Percentiles rank a stretch among this genome's conserved stretches.
Evolutionary conservation across 1,284 basidiomycete genomes (phyloP).

Genomic region (Tetrapyrgos nigripes): DNA sequence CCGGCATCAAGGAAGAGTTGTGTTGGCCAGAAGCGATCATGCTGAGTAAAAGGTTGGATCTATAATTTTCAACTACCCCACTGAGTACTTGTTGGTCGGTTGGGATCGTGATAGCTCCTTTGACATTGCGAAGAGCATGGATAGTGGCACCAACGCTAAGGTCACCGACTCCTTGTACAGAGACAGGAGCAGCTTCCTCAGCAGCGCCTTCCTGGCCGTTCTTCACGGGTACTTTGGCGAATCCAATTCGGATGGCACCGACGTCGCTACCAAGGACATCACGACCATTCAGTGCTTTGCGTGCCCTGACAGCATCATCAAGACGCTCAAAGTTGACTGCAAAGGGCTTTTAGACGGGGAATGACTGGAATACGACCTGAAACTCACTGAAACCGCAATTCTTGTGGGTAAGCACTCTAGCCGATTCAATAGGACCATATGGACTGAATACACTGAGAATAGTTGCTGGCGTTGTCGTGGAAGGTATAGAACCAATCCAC

Average conservation of each 20-base stretch:
- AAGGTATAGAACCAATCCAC: conserved; percentile 96
- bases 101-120: conserved; percentile 87
- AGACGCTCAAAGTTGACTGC: conserved; percentile 96
- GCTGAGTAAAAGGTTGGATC: conserved; percentile 89
- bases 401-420: conserved; percentile 94
- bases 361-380: conserved; percentile 12
- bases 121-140: conserved; percentile 83
- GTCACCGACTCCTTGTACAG: conserved; percentile 81
- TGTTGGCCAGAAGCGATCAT: conserved; percentile 90
- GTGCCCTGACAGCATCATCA: conserved; percentile 94
- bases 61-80: conserved; percentile 92
- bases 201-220: conserved; percentile 72
- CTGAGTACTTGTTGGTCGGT: conserved; percentile 92
- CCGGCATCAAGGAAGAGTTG: conserved; percentile 56
- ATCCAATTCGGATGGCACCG: conserved; percentile 95
- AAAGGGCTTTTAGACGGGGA: conserved; percentile 17
- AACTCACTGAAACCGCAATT: conserved; percentile 91
- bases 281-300: conserved; percentile 93
- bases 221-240: conserved; percentile 94
- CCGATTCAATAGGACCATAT: conserved; percentile 97
- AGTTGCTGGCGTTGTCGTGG: conserved; percentile 90
- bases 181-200: conserved; percentile 67
- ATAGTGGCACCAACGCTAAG: conserved; percentile 85
- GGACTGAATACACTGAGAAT: conserved; percentile 94
- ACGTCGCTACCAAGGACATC: conserved; percentile 96